Percentiles rank a stretch among this genome's conserved stretches.
Evolutionary conservation across 306 rosid species (phyloP).

Genomic region (Medicago truncatula): DNA sequence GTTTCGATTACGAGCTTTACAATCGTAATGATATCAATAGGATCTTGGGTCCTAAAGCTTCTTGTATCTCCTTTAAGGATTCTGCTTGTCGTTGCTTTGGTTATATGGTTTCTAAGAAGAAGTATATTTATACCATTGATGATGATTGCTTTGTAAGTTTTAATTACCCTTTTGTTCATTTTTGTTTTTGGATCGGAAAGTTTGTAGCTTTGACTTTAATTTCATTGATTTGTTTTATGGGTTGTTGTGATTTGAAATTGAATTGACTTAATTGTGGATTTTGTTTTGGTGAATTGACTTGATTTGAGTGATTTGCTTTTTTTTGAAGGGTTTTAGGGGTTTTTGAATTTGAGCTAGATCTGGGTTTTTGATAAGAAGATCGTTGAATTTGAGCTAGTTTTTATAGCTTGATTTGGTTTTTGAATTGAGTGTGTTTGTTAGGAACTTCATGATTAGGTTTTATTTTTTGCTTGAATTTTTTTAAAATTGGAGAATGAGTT

Average conservation of each 20-base stretch:
- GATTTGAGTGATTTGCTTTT: neutral
- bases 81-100: conserved; percentile 89
- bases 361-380: neutral
- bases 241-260: neutral
- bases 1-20: conserved; percentile 76
- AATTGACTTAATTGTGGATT: no score
- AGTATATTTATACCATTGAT: conserved; percentile 83
- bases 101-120: conserved; percentile 87
- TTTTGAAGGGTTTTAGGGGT: neutral
- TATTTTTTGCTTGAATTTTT: neutral
- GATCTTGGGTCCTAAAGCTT: conserved; percentile 80
- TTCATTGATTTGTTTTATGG: conserved; percentile 2
- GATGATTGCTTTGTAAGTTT: conserved; percentile 86
- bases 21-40: conserved; percentile 79
- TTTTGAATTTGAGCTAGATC: conserved; percentile 2
- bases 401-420: neutral
- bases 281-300: neutral
- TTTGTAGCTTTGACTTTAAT: neutral
- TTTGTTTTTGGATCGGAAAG: neutral
- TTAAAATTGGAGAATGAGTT: neutral
- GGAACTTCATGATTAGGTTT: neutral
- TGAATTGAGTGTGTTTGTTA: conserved; percentile 1
- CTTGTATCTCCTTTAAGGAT: conserved; percentile 90
- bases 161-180: neutral
- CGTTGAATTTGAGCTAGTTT: conserved; percentile 6